Evolutionary conservation across 2,329 filamentous ascomycete genomes (phyloP), one percentile per base, ranked within the genome.

Genomic region (Trichoderma aggressivum): DNA sequence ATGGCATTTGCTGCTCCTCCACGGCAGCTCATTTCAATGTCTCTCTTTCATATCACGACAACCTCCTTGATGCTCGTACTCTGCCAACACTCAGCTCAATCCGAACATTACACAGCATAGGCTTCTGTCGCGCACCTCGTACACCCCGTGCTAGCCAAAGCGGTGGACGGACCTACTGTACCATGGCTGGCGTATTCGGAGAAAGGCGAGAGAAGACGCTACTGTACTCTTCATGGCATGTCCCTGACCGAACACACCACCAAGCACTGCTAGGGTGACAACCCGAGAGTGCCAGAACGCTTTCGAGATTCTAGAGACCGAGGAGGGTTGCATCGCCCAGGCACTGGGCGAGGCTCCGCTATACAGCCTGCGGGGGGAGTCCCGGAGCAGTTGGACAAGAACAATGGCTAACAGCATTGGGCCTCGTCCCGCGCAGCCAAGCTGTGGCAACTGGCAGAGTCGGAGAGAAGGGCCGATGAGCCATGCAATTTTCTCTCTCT

Each of bases 381-480:
- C 55, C 55, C 16, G 39, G 59, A 56, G 34, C 59, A 70, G 59
- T 32, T 63, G 67, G 58, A 56, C 34, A 30, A 55, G 26, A 32
- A 32, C n/a, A 26, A 47, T 12, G 50, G 39, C 67, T 56, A 62
- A 47, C 59, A 63, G 59, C 21, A 55, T 55, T 32, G 24, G 59
- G 67, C 47, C 59, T 55, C 26, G 32, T 55, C 59, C 30, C 59
- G 67, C 67, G 30, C 47, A 53, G 50, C 59, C 53, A 67, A 58
- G 66, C 55, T n/a, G 58, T 67, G 67, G 61, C 47, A 36, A 65
- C 36, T 24, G 50, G 39, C 32, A 56, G 34, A 62, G 70, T 28
- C 50, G 56, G 21, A n/a, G 66, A 73, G 63, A 64, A 68, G 70
- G 65, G 59, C 70, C 65, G 70, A 70, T 58, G 69, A 71, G 59